These are phyloP conservation scores for Crotalaria pallida DNA, from an alignment of 306 rosid species.

Conservation along the genomic window DNA sequence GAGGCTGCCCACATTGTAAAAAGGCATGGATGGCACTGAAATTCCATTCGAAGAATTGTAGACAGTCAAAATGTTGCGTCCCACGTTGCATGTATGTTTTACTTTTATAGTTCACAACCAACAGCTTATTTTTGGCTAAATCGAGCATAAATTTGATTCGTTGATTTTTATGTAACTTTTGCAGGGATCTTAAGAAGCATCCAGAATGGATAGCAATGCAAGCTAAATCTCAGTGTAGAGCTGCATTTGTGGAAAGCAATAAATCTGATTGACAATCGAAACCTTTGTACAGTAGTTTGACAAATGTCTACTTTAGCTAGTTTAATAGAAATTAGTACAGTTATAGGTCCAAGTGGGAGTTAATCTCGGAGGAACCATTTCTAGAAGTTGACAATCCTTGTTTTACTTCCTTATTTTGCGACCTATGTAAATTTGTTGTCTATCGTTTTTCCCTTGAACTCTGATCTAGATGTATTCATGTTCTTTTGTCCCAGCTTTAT, in stretches of 20 bases:
- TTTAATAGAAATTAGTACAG: too few relatives aligned
- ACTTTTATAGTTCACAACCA: background rate
- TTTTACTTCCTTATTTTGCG: too few relatives aligned
- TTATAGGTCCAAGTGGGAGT: too few relatives aligned
- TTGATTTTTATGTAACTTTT: conserved; percentile 16
- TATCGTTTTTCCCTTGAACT: too few relatives aligned
- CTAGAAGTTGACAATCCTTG: too few relatives aligned
- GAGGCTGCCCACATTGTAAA: conserved; percentile 39
- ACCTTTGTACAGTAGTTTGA: background rate
- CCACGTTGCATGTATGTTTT: conserved; percentile 45
- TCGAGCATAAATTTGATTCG: background rate
- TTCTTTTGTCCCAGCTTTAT: too few relatives aligned
- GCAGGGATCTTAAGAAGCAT: conserved; percentile 33
- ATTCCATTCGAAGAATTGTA: conserved; percentile 30
- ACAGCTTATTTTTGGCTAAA: background rate
- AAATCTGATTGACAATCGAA: background rate
- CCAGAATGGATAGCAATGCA: conserved; percentile 10
- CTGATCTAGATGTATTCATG: too few relatives aligned
- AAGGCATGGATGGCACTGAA: conserved; percentile 20
- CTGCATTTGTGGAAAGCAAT: background rate
- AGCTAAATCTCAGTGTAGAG: conserved; percentile 12
- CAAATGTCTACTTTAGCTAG: too few relatives aligned
- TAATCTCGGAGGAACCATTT: too few relatives aligned
- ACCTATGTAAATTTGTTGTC: too few relatives aligned
- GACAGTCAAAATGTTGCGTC: conserved; percentile 26